phyloP scores from a whole-genome alignment of 2,329 filamentous ascomycete species.

The Ilyonectria sp. region DNA sequence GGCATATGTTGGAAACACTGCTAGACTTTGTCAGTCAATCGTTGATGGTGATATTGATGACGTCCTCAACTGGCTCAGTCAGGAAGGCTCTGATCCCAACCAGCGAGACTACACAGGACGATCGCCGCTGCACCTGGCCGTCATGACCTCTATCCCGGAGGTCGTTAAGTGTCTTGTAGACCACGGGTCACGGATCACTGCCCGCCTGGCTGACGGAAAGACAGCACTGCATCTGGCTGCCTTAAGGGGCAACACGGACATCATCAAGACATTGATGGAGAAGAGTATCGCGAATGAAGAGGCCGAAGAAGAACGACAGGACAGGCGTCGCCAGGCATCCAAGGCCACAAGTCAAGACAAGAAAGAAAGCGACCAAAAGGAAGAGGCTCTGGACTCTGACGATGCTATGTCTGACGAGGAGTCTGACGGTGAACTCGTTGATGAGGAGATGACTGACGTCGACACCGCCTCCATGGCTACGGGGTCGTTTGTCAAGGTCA shows the following conservation, averaged over 20 bases:
- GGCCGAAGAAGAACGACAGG: conserved; percentile 72
- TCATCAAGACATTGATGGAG: conserved; percentile 79
- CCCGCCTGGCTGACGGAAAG: conserved; percentile 83
- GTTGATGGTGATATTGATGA: conserved; percentile 80
- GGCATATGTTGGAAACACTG: conserved; percentile 88
- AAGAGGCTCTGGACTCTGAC: background rate
- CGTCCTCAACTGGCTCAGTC: conserved; percentile 78
- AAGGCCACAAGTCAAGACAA: conserved; percentile 30
- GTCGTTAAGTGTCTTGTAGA: conserved; percentile 81
- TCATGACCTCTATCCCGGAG: conserved; percentile 76
- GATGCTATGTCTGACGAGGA: conserved; percentile 51
- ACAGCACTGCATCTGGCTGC: conserved; percentile 89
- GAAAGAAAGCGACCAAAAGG: conserved; percentile 18
- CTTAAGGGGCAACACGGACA: conserved; percentile 76
- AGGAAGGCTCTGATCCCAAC: conserved; percentile 80
- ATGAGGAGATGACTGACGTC: conserved; percentile 64
- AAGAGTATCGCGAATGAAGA: conserved; percentile 84
- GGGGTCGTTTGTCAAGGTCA: conserved; percentile 82
- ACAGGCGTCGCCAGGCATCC: conserved; percentile 61
- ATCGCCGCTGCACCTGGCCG: conserved; percentile 84
- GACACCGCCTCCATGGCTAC: conserved; percentile 70
- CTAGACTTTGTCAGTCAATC: conserved; percentile 84
- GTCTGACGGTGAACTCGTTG: conserved; percentile 64
- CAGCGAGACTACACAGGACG: conserved; percentile 84
- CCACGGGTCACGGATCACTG: conserved; percentile 79